phyloP scores from a whole-genome alignment of 805 yeast genomes.

The Huiozyma sinensis region DNA sequence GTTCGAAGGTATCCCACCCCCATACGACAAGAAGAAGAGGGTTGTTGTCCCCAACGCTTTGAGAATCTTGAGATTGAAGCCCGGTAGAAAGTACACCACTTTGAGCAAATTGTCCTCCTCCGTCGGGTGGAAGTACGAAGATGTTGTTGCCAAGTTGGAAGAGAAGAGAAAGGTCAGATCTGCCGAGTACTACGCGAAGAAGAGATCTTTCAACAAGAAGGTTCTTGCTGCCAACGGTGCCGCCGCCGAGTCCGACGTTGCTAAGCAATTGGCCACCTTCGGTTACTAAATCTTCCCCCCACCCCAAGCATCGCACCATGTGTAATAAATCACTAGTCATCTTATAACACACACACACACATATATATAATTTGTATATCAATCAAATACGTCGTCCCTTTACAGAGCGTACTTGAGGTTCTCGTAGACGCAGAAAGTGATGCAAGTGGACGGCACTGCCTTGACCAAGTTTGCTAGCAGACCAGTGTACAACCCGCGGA shows the following conservation, averaged over 20 bases:
- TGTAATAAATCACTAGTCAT: too few species aligned
- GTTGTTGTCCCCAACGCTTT: slow-evolving; percentile 99
- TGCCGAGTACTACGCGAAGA: slow-evolving; percentile 98
- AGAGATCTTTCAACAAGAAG: slow-evolving; percentile 93
- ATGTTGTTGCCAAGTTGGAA: slow-evolving; percentile 93
- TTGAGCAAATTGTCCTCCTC: slow-evolving; percentile 92
- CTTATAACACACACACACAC: background rate
- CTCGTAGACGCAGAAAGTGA: slow-evolving; percentile 83
- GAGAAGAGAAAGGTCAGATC: slow-evolving; percentile 98
- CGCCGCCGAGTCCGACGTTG: slow-evolving; percentile 81
- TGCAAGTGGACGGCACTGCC: slow-evolving; percentile 87
- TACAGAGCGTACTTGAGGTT: slow-evolving; percentile 30
- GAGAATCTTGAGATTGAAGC: slow-evolving; percentile 97
- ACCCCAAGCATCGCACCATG: too few species aligned
- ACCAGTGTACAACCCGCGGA: slow-evolving; percentile 74
- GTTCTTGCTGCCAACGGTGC: slow-evolving; percentile 75
- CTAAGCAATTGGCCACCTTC: slow-evolving; percentile 87
- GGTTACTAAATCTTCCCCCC: slow-evolving; percentile 66
- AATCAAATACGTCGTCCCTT: background rate
- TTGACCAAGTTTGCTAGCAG: slow-evolving; percentile 64
- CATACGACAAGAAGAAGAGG: slow-evolving; percentile 99
- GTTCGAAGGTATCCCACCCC: slow-evolving; percentile 99
- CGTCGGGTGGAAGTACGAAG: slow-evolving; percentile 99
- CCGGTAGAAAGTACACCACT: slow-evolving; percentile 99
- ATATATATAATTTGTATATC: background rate